Percentiles rank a stretch among this genome's conserved stretches.
phyloP scores from a whole-genome alignment of 2,329 filamentous ascomycete genomes.

The Fusarium sp. region DNA sequence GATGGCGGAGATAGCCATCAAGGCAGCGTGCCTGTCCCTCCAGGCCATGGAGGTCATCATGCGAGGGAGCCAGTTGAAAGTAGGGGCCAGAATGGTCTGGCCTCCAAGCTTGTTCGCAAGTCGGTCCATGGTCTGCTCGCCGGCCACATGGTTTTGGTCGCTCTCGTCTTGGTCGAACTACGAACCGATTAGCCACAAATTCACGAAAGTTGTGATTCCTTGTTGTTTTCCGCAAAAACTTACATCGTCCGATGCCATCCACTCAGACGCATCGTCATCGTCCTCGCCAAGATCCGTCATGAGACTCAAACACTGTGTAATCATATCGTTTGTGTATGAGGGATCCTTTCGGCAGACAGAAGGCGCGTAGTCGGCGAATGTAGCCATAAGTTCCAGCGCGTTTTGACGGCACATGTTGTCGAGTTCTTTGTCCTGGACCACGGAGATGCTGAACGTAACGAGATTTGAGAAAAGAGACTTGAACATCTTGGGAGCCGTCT shows the following conservation, averaged over 20 bases:
- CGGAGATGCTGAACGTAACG: conserved; percentile 90
- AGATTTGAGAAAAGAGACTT: conserved; percentile 92
- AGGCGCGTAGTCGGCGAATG: conserved; percentile 94
- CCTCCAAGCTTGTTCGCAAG: conserved; percentile 97
- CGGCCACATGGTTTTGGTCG: conserved; percentile 95
- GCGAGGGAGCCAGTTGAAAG: conserved; percentile 94
- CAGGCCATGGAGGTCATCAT: conserved; percentile 98
- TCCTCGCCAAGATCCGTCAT: conserved; percentile 98
- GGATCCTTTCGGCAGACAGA: conserved; percentile 94
- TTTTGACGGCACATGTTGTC: conserved; percentile 92
- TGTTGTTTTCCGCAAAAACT: conserved; percentile 50
- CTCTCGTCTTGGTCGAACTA: conserved; percentile 94
- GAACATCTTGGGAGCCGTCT: conserved; percentile 97
- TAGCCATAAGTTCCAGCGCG: conserved; percentile 95
- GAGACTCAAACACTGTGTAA: conserved; percentile 94
- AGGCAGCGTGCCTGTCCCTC: conserved; percentile 93
- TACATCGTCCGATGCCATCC: conserved; percentile 92
- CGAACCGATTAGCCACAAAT: not conserved
- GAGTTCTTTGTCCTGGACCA: conserved; percentile 96
- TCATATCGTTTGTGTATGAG: conserved; percentile 95
- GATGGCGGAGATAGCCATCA: conserved; percentile 99
- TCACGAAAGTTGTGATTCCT: no score
- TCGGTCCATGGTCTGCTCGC: conserved; percentile 98
- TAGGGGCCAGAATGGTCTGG: conserved; percentile 89
- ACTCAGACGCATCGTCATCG: conserved; percentile 93